Conservation (phyloP, 1,139 yeast species). For the Yamadazyma membranifaciens region DNA sequence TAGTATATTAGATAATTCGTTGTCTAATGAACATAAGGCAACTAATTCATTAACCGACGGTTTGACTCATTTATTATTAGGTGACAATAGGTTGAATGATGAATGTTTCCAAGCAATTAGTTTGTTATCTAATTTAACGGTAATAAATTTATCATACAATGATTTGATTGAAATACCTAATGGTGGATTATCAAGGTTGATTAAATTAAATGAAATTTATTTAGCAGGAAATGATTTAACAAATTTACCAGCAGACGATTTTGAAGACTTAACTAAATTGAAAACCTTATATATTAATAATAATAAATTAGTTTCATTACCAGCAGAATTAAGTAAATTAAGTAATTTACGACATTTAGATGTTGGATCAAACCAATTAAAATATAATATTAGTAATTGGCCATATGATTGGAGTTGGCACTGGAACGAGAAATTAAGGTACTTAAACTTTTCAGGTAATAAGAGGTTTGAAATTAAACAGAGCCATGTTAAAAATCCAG, state of each 20-base stretch:
- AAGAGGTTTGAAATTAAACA: slow-evolving; percentile 84
- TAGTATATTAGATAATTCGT: slow-evolving; percentile 1
- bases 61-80: slow-evolving; percentile 58
- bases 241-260: slow-evolving; percentile 81
- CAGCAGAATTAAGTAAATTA: slow-evolving; percentile 82
- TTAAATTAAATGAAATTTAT: slow-evolving; percentile 63
- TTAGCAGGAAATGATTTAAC: slow-evolving; percentile 82
- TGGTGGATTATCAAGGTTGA: slow-evolving; percentile 63
- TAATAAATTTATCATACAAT: slow-evolving; percentile 79
- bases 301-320: slow-evolving; percentile 82
- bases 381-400: slow-evolving; percentile 90
- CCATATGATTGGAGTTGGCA: slow-evolving; percentile 99
- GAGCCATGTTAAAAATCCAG: slow-evolving; percentile 48
- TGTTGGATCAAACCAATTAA: slow-evolving; percentile 86
- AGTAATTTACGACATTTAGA: slow-evolving; percentile 69
- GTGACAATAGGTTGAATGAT: slow-evolving; percentile 83
- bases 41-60: slow-evolving; percentile 47
- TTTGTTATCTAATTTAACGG: slow-evolving; percentile 54
- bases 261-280: slow-evolving; percentile 59
- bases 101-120: slow-evolving; percentile 73
- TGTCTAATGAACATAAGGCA: background rate
- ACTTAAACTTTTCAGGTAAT: slow-evolving; percentile 89
- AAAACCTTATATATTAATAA: slow-evolving; percentile 71
- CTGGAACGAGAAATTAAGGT: slow-evolving; percentile 71
- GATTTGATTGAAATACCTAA: slow-evolving; percentile 78